Evolutionary conservation across 139 green algal species (phyloP).

Genomic region (Penium margaritaceum): DNA sequence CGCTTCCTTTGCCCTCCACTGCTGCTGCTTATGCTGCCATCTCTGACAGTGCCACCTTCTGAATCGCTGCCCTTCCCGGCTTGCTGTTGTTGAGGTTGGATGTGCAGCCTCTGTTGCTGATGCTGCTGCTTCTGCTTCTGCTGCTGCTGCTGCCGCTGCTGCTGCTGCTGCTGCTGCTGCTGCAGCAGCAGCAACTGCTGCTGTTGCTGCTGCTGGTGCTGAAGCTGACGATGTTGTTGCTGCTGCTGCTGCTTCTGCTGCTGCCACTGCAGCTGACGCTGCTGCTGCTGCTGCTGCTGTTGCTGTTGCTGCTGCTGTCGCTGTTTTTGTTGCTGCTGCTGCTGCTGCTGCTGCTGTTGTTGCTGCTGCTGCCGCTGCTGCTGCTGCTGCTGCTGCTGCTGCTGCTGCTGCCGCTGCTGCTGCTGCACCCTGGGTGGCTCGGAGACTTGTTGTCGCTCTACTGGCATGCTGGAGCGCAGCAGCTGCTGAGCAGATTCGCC

Average conservation of each 20-base stretch:
- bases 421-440: neutral
- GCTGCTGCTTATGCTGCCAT: no score
- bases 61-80: no score
- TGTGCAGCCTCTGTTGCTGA: neutral
- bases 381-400: neutral
- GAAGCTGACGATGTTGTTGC: neutral
- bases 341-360: neutral
- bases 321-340: neutral
- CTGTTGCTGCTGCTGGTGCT: neutral
- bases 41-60: no score
- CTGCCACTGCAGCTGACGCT: neutral
- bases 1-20: no score
- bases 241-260: neutral
- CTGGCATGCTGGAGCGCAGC: neutral
- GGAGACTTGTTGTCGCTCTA: neutral
- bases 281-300: slow-evolving; percentile 3
- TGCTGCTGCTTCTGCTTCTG: neutral
- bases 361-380: neutral
- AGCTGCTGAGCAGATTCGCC: neutral
- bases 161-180: neutral
- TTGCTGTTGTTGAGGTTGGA: neutral
- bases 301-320: neutral
- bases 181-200: neutral
- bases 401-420: neutral
- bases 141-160: neutral